These are phyloP conservation scores for Byssochlamys sp. DNA, from an alignment of 2,329 filamentous ascomycete genomes.

Conservation along the genomic window DNA sequence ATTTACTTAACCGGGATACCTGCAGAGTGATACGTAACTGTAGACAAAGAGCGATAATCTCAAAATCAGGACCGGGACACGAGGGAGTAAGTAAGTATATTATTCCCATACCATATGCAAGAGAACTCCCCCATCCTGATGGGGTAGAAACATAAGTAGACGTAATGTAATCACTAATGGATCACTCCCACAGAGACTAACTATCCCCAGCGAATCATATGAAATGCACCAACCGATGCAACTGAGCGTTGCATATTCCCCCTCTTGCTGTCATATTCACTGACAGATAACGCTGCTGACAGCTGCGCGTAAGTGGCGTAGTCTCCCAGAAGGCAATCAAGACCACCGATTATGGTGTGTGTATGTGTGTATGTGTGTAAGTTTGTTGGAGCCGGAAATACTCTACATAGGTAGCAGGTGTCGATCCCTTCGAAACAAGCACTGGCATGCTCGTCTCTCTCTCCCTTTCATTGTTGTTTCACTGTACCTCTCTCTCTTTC, in stretches of 20 bases:
- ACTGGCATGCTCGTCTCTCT: no score
- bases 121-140: no score
- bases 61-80: not conserved
- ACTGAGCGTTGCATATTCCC: not conserved
- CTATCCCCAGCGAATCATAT: not conserved
- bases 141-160: no score
- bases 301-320: not conserved
- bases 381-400: no score
- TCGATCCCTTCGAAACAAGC: no score
- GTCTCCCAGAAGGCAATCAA: not conserved
- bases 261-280: not conserved
- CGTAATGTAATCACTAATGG: not conserved
- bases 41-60: not conserved
- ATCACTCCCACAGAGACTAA: not conserved
- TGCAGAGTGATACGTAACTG: no score
- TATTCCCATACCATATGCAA: not conserved
- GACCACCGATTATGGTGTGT: not conserved
- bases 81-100: no score
- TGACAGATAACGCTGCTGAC: not conserved
- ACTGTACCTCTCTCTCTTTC: no score
- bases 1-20: no score
- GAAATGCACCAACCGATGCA: not conserved
- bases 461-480: no score
- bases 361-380: not conserved
- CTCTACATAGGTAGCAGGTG: no score